A percentile compares a stretch with the other conserved stretches of the same genome.
Conservation (phyloP, 495 filamentous ascomycete genomes). For the Hypoxylon lienhwacheense region DNA sequence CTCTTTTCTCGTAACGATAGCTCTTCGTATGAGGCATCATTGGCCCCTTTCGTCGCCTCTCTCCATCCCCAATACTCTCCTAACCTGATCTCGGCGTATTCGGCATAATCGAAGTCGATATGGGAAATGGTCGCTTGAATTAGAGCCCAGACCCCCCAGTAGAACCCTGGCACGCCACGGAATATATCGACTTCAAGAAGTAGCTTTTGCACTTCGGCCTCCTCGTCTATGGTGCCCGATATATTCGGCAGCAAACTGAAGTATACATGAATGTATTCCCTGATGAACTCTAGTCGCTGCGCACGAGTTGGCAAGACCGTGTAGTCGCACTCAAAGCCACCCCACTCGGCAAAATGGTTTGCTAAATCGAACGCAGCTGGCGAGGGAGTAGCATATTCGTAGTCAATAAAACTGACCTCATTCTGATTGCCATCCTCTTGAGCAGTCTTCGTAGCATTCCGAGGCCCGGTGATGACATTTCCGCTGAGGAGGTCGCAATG, state of each 20-base stretch:
- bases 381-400: conserved; percentile 92
- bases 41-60: conserved; percentile 64
- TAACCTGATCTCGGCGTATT: conserved; percentile 83
- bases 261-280: conserved; percentile 73
- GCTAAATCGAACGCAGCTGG: conserved; percentile 97
- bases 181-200: conserved; percentile 82
- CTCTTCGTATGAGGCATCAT: conserved; percentile 59
- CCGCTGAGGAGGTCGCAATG: conserved; percentile 95
- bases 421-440: conserved; percentile 35
- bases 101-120: conserved; percentile 96
- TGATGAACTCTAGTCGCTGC: conserved; percentile 78
- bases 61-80: conserved; percentile 98
- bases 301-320: conserved; percentile 75
- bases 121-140: conserved; percentile 94
- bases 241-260: conserved; percentile 47
- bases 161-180: conserved; percentile 85
- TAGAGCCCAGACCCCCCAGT: conserved; percentile 92
- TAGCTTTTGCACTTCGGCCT: conserved; percentile 61
- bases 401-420: conserved; percentile 90
- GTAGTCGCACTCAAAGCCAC: conserved; percentile 93
- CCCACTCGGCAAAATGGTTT: conserved; percentile 99
- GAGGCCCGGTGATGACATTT: conserved; percentile 77
- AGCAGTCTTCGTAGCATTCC: conserved; percentile 24
- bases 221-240: conserved; percentile 52
- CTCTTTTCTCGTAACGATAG: conserved; percentile 75